Base-by-base conservation (phyloP, 2,329 filamentous ascomycete genomes). In the Phyllosticta citriasiana region DNA sequence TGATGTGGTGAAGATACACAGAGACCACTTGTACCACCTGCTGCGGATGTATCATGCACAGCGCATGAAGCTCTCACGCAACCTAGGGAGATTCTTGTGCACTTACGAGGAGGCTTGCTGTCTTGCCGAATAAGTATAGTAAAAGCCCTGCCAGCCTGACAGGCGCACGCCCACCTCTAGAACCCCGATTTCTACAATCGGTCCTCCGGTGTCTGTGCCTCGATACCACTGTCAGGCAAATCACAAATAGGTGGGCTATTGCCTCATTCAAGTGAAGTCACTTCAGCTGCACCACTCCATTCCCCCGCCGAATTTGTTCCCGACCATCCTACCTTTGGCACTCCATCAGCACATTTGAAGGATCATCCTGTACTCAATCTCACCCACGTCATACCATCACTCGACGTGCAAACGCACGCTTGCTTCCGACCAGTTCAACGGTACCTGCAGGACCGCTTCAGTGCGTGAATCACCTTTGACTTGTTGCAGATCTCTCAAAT, bases 371-470 rank as follows among this genome's bases (percentile, higher is more conserved):
- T 50, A 35, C 22, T 25, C 27, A 35, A 47, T 50, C 47, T 54
- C 24, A 53, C n/a, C 53, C 55, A 47, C 55, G 33, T 30, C 19
- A 16, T 47, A 53, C 19, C 53, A 50, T 55, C 59, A 57, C 52
- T 53, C 59, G 59, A 55, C 57, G 55, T 33, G 60, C 60, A 58
- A 62, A 62, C 60, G 60, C 60, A 50, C 33, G 25, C 40, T 35
- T 40, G 55, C 50, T 57, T 40, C 50, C 50, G 27, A 19, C 55
- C 35, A 55, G 40, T 55, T 58, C 51, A 35, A 35, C 55, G 33
- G 51, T 54, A 61, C 55, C 60, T 61, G 52, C 52, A 55, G 30
- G 60, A 40, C 26, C 53, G 51, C 35, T 58, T 54, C 60, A 55
- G 60, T 61, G 19, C 55, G 60, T 62, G 27, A 35, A 53, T 57